These are phyloP conservation scores for Suillus occidentalis DNA, from an alignment of 768 basidiomycete genomes.

Conservation along the genomic window DNA sequence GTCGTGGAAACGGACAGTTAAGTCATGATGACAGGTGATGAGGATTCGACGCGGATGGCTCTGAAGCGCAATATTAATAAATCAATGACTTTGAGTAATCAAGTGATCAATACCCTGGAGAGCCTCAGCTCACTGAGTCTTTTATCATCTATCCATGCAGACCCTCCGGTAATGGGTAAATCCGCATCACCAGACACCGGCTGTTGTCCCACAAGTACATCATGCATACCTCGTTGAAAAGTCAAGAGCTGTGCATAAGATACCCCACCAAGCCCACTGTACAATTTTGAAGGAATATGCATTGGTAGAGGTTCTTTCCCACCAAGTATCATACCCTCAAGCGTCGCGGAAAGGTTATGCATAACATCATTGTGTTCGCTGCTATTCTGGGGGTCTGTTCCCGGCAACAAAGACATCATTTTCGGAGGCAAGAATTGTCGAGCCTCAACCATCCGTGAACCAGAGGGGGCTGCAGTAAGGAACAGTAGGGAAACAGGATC, in stretches of 20 bases:
- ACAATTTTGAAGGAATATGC: constrained; percentile 26
- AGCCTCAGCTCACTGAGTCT: constrained; percentile 50
- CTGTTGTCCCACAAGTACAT: constrained; percentile 35
- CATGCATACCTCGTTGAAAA: constrained; percentile 49
- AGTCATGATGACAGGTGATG: constrained; percentile 61
- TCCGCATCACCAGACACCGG: constrained; percentile 13
- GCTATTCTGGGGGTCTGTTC: neutral
- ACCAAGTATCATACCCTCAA: constrained; percentile 10
- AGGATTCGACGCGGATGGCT: constrained; percentile 65
- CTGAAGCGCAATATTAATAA: constrained; percentile 29
- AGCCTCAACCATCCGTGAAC: constrained; percentile 55
- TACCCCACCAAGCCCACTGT: constrained; percentile 39
- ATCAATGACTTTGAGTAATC: neutral
- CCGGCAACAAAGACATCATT: constrained; percentile 29
- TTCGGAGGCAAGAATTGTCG: constrained; percentile 71
- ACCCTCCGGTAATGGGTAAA: constrained; percentile 50
- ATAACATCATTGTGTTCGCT: neutral
- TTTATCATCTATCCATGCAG: constrained; percentile 55
- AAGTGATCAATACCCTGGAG: constrained; percentile 46
- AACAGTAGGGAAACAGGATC: constrained; percentile 72
- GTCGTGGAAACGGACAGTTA: constrained; percentile 72
- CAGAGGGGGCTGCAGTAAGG: constrained; percentile 50
- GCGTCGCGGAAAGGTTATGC: neutral
- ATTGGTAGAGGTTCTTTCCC: constrained; percentile 2
- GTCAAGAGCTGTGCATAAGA: constrained; percentile 45